Conservation (phyloP, 208 protist genomes). For the Acanthamoeba healyi region DNA sequence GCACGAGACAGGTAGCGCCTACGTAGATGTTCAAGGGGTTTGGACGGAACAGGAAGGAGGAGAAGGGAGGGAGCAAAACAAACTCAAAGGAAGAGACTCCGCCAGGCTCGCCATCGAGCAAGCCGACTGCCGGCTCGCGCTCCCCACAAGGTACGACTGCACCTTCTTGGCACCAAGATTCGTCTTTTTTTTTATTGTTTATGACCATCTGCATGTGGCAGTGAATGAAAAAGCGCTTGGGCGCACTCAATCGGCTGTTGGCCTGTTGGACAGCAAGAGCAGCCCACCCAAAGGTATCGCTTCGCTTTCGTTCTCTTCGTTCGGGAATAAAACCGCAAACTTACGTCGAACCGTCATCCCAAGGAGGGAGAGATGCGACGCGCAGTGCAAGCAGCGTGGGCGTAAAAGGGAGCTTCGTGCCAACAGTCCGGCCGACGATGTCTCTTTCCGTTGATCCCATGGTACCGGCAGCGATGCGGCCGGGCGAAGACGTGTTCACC, state of each 20-base stretch:
- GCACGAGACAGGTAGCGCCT: no score
- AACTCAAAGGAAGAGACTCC: background rate
- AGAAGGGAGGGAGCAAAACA: background rate
- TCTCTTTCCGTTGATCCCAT: background rate
- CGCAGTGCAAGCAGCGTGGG: background rate
- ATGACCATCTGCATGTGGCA: background rate
- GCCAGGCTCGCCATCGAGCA: background rate
- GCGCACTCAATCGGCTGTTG: background rate
- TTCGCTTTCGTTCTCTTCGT: background rate
- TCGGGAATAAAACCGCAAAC: background rate
- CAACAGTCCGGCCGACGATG: background rate
- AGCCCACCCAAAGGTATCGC: background rate
- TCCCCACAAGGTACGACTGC: background rate
- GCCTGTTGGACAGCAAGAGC: background rate
- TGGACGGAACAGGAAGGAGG: background rate
- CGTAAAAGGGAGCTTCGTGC: background rate
- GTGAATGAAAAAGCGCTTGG: background rate
- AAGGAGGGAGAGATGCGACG: background rate
- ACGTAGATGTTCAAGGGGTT: slow-evolving; percentile 22
- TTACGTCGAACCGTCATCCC: no score
- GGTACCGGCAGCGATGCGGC: background rate
- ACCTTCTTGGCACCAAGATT: no score
- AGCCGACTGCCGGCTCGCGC: no score
- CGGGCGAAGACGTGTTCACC: slow-evolving; percentile 35
- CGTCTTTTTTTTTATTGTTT: background rate